Base-by-base conservation (phyloP, 805 yeast genomes). In the Saccharomyces eubayanus region DNA sequence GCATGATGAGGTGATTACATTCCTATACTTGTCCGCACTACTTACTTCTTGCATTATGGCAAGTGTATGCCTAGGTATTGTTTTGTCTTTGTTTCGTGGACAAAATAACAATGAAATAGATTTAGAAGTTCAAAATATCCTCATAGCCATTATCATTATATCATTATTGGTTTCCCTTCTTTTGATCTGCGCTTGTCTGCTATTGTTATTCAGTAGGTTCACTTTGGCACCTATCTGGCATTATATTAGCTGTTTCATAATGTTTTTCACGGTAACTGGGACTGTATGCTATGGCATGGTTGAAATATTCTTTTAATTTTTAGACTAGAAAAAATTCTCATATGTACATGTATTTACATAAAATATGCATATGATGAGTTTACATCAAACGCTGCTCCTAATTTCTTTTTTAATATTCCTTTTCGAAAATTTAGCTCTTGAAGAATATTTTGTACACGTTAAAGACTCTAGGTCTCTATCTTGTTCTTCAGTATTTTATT, bases 181-280 rank as follows among this genome's bases (percentile, higher is more conserved):
- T 9, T 56, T 67, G 28, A 65, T 62, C 24, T 56, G 62, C 28
- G 28, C 56, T 31, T 59, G 63, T 30, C 51, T 68, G 27, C 46
- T 67, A 14, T 53, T 68, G 1, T 50, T 67, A n/a, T 67, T 68
- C 50, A 67, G 69, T 47, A 59, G 72, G 47, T 65, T 54, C 52
- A 52, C 61, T 1, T 53, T 62, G 31, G 72, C 70, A 3, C 72
- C 72, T 5, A 51, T 60, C 6, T 68, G 72, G 72, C 71, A 68
- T 57, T 68, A 68, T 47, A 47, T 61, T 27, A 54, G 60, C 20
- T 60, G 66, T 47, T 63, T 66, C 46, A 27, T 59, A 1, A 49
- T 67, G 28, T 68, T 67, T 47, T 49, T 65, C 6, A 28, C 61
- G 11, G 63, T 66, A 5, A 61, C 65, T 11, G 57, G 59, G 31